Evolutionary conservation across 1,284 basidiomycete genomes (phyloP), one percentile per base, ranked within the genome.

Genomic region (Volvariella surrecta): DNA sequence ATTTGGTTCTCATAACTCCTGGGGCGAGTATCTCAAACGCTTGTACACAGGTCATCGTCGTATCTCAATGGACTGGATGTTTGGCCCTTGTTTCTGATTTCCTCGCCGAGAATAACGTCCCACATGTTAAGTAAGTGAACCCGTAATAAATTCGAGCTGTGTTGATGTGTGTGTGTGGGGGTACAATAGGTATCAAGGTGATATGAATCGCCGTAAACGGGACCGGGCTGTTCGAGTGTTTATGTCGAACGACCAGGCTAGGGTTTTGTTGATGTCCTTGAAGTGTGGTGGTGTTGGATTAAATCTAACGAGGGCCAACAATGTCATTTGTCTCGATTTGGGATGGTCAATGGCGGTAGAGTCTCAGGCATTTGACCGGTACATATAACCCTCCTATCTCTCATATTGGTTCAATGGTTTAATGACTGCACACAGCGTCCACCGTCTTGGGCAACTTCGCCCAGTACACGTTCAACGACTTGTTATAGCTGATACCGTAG

Each of bases 1-100:
- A 24, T 37, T 15, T 8, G 13, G 3, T 32, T 28, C 24, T 38
- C 4, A 6, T 38, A 16, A 3, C 35, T 37, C 16, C 37, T 18
- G 18, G 16, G 31, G 22, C 10, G 24, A 17, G 22, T 42, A 24
- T 30, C 37, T 44, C 40, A 44, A 35, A 45, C 16, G 39, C 20
- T 20, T 38, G 31, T 17, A 30, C 35, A 7, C 45, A 79, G 73
- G 68, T 67, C 24, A 56, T 81, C 40, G 58, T 83, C 44, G 64
- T 82, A 30, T 79, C 75, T 0, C 77, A 80, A 52, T 82, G 78
- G 77, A 79, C 76, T 1, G 57, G 62, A 10, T 78, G 73, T 45
- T 61, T 81, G 3, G 57, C 64, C 8, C 62, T 80, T 6, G 71
- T 79, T 8, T 77, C 76, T 1, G 59, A 72, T 46, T 81, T 78